Base-by-base conservation (phyloP, 768 basidiomycete species). In the Amanita exitialis region DNA sequence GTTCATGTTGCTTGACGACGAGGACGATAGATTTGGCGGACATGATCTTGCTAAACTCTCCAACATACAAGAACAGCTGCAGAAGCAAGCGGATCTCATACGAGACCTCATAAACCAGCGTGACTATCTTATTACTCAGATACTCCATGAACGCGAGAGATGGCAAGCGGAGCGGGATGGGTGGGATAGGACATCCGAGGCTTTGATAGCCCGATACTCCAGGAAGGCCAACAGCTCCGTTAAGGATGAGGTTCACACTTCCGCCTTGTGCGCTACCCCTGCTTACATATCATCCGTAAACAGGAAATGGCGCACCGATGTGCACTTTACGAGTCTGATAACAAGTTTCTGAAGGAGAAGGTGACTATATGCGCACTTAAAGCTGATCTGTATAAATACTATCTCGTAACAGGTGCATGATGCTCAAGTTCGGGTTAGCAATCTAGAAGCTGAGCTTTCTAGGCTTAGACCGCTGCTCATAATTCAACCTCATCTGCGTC, bases 131-230 rank as follows among this genome's bases (percentile, higher is more conserved):
- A 54, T 78, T 2, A 64, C 62, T 18, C 74, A 78, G 36, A 66
- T 71, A 6, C 72, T 78, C 37, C 80, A 84, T 49, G 79, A 86
- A 51, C 72, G 74, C n/a, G 67, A 69, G 6, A 70, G 76, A 34
- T 85, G 80, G 81, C 66, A 76, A 28, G 72, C 76, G 1, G 85
- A 88, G 61, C 73, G 74, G 57, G 77, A 78, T 13, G 69, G 74
- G 2, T 89, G 85, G 82, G 74, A 72, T 4, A 69, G 86, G 50
- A 78, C 75, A 56, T 77, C 83, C 1, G 85, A 88, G 55, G 83
- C 82, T 6, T 68, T 89, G 32, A 69, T 85, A 50, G 60, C 69
- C 2, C 77, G 76, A 41, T 68, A 73, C 41, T 71, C 69, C 51
- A 75, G 64, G 38, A 62, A 67, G n/a, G 59, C 61, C 5, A 61